Evolutionary conservation across 2,329 filamentous ascomycete species (phyloP), one percentile per base, ranked within the genome.

Genomic region (Penicillium oxalicum): DNA sequence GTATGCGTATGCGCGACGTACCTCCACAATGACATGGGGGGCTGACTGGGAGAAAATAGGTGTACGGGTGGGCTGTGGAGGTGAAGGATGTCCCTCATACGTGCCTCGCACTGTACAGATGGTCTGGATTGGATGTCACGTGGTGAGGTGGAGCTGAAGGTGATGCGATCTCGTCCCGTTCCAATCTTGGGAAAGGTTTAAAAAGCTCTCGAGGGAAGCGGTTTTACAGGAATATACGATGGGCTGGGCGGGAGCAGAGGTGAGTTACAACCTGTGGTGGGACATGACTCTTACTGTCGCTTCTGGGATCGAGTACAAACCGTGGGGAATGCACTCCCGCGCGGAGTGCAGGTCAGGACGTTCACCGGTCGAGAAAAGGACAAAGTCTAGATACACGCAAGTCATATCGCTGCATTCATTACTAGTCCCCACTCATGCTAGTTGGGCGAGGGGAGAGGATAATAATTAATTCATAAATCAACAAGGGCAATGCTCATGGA

Each of bases 1-100:
- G 18, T 18, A 18, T 18, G 18, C 18, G 18, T 18, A 18, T 18
- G 18, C 18, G 18, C 18, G 18, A 54, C 57, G 11, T 60, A 70
- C 68, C 62, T 70, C 68, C 67, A 70, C 53, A 70, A 57, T 42
- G 67, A 68, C 68, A 70, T 70, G 49, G 32, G 8, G 27, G 18
- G 1, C n/a, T 26, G 25, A 24, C 34, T 5, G 40, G 18, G 18
- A 2, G 40, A 25, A 34, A 5, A 12, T 42, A 2, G 5, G 9
- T 4, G 13, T 13, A 24, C 11, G 5, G 7, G 25, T 25, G 34
- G 27, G 37, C 29, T 7, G 33, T 40, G 9, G 6, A 45, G 33
- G 27, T 27, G 38, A 5, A 12, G 27, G 9, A 37, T 44, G 43
- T 52, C 50, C 46, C 18, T 18, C 18, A 18, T 18, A 18, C 18